A percentile compares a stretch with the other conserved stretches of the same genome.
phyloP scores from a whole-genome alignment of 75 land plant genomes.

The Sequoiadendron giganteum region DNA sequence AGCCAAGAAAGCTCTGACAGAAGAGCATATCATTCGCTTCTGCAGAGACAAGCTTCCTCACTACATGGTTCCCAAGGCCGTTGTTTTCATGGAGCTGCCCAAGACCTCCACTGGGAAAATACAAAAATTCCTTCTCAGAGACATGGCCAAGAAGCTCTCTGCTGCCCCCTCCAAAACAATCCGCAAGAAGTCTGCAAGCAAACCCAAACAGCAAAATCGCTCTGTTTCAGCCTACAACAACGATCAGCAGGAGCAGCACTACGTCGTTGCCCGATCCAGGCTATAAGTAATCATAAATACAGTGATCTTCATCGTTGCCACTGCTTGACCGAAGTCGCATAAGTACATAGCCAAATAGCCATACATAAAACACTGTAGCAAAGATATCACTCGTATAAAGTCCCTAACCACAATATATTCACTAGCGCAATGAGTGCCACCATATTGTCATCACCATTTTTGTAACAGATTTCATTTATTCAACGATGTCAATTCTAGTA shows the following conservation, averaged over 20 bases:
- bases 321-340: no score
- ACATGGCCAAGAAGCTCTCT: conserved; percentile 31
- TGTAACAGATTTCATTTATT: no score
- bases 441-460: no score
- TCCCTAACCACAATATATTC: no score
- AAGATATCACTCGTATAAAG: no score
- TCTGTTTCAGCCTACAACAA: background rate
- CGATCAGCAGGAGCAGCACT: background rate
- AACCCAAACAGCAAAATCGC: background rate
- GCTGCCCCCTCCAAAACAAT: background rate
- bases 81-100: conserved; percentile 52
- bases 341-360: no score
- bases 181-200: background rate
- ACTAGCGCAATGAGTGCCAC: no score
- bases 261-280: background rate
- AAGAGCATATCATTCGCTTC: conserved; percentile 27
- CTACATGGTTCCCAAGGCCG: conserved; percentile 60
- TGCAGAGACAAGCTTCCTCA: conserved; percentile 51
- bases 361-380: no score
- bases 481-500: no score
- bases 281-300: background rate
- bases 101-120: conserved; percentile 69
- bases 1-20: background rate
- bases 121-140: conserved; percentile 49
- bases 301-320: no score